Conservation (phyloP, 1,284 basidiomycete genomes). For the Sanghuangporus baumii region DNA sequence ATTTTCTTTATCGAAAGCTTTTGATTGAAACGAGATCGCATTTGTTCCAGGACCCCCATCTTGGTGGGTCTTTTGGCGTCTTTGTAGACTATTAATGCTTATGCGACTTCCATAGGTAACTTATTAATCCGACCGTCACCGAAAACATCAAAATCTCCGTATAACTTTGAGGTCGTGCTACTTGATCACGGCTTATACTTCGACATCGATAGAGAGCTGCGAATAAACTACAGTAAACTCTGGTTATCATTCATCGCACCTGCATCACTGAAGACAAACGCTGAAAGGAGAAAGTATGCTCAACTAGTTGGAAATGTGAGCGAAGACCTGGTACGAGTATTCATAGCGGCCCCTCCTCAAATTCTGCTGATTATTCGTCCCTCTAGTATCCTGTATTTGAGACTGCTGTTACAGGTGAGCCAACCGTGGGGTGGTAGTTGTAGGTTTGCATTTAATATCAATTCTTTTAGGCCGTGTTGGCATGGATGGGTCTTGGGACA, state of each 20-base stretch:
- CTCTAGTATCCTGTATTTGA: slow-evolving; percentile 78
- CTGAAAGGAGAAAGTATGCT: slow-evolving; percentile 79
- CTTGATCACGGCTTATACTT: slow-evolving; percentile 93
- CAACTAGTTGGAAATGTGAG: slow-evolving; percentile 86
- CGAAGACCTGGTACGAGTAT: slow-evolving; percentile 64
- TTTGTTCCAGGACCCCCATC: slow-evolving; percentile 66
- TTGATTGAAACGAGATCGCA: background rate
- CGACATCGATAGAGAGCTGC: slow-evolving; percentile 73
- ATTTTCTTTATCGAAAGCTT: background rate
- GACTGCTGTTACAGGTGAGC: slow-evolving; percentile 70
- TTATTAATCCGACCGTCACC: slow-evolving; percentile 81
- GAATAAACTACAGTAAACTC: slow-evolving; percentile 75
- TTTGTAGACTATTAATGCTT: background rate
- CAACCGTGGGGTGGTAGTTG: background rate
- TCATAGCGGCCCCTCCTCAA: background rate
- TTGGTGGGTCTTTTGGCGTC: slow-evolving; percentile 37
- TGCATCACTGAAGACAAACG: slow-evolving; percentile 56
- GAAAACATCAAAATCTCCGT: slow-evolving; percentile 62
- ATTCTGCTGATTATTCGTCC: background rate
- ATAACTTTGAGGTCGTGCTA: slow-evolving; percentile 92
- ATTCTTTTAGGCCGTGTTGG: slow-evolving; percentile 60
- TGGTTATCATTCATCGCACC: slow-evolving; percentile 84
- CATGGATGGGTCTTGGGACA: slow-evolving; percentile 52
- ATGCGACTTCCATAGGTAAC: slow-evolving; percentile 54
- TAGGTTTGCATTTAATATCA: background rate